Base-by-base conservation (phyloP, 1,139 yeast species). In the Geotrichum reessii region DNA sequence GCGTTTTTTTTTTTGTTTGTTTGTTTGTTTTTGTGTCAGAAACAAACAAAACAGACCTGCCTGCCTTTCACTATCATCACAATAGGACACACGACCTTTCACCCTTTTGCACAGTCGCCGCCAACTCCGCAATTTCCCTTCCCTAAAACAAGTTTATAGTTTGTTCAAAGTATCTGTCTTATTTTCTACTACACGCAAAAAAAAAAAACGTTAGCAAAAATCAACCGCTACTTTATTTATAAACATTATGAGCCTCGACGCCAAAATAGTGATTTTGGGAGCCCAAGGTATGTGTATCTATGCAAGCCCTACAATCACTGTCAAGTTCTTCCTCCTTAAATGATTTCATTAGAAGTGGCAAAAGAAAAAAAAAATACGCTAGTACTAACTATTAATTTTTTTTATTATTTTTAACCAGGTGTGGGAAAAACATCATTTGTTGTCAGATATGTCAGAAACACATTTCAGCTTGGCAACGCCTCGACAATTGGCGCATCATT, bases 401-500 rank as follows among this genome's bases (percentile, higher is more conserved):
- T 14, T 6, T n/a, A 22, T 24, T 9, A n/a, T 7, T 3, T 27
- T 47, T 19, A 22, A 46, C 9, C 92, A 17, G 96, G 97, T 1
- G 97, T 91, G 46, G 97, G 97, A 55, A 91, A 91, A 67, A 88
- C 96, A 0, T 88, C 96, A 1, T 80, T 91, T 50, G 97, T 91
- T 40, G 81, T 90, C 65, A 81, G 97, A 65, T 91, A 90, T 74
- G 97, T 90, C 37, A 84, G 92, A 63, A 87, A 89, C 72, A 96
- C 90, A 69, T 91, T 91, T 73, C 95, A 90, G 70, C 95, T 88
- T 70, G 90, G 90, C 71, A 90, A 88, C 73, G 87, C 91, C 65
- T 96, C 97, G 25, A 91, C 97, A 3, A 91, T 91, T 62, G 97
- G 97, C 8, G 97, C 97, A 5, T 96, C 97, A 1, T 91, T 91